Evolutionary conservation across 345 rosid species (phyloP).

Genomic region (Garcia nutans): DNA sequence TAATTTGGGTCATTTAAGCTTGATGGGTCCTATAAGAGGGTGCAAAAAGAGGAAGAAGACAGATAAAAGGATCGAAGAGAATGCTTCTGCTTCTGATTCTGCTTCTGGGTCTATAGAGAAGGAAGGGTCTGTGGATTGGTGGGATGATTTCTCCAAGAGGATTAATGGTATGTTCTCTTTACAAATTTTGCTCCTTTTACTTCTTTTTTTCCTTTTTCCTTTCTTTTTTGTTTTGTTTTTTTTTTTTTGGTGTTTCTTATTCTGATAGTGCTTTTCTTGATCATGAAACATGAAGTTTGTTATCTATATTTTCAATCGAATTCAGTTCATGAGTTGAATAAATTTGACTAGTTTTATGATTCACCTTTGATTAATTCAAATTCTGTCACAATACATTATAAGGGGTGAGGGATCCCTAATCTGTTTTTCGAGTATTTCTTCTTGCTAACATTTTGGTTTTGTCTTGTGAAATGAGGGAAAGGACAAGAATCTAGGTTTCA

Average conservation of each 20-base stretch:
- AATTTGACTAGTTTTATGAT: conserved; percentile 17
- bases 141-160: conserved; percentile 45
- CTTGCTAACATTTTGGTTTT: conserved; percentile 13
- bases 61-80: conserved; percentile 31
- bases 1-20: conserved; percentile 25
- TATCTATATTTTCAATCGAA: neutral
- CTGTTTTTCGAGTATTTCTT: conserved; percentile 19
- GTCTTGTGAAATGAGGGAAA: conserved; percentile 3
- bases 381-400: conserved; percentile 16
- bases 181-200: conserved; percentile 15
- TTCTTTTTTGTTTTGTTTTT: neutral
- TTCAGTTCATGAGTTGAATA: conserved; percentile 21
- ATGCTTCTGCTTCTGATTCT: conserved; percentile 25
- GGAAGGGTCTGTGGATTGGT: conserved; percentile 46
- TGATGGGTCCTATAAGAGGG: conserved; percentile 52
- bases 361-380: conserved; percentile 12
- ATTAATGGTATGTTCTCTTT: conserved; percentile 39
- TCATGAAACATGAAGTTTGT: conserved; percentile 8
- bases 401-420: conserved; percentile 47
- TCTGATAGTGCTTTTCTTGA: conserved; percentile 18
- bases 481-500: neutral
- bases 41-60: conserved; percentile 40
- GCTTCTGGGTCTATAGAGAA: conserved; percentile 41
- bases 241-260: neutral
- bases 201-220: neutral